Evolutionary conservation across 305 asterid genomes (phyloP), one percentile per base, ranked within the genome.

Genomic region (Solanum hybrid): DNA sequence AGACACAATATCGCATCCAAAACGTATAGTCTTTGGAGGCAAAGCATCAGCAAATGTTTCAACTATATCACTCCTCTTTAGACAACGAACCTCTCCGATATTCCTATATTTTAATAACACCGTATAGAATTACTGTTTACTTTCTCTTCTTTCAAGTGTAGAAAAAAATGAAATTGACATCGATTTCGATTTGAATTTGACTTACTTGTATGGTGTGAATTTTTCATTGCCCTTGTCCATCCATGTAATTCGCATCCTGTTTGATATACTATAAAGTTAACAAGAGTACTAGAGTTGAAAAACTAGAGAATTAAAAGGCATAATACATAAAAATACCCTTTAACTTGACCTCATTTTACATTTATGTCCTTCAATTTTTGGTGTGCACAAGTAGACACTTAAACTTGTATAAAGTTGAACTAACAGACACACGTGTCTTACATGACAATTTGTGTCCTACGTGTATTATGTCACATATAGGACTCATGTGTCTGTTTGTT

Each of bases 21-120:
- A 93, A 10, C 80, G 82, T 71, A 93, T 35, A 3, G 92, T 72
- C 42, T 86, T 88, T 13, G 86, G 87, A 32, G 94, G 93, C 78
- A 93, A 89, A 69, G 93, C 91, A 90, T 92, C 87, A 26, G 92
- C 93, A 13, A 93, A 81, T 31, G 91, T 88, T 37, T 90, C 87
- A 14, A 93, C 60, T 31, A 93, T 89, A 84, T 92, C 93, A 13
- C 84, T 64, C 93, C 94, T 91, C 80, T 89, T 93, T 64, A 93
- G 78, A 88, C 92, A 89, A 10, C 93, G 93, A 80, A 56, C 66
- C 88, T 92, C 94, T 14, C 91, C 91, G 29, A 81, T 42, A 10
- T 14, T 26, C 80, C 94, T 90, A 26, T 17, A 26, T 32, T 45
- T 79, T 24, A 8, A 19, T n/a, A n/a, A 86, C 51, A n/a, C 5